Evolutionary conservation across 495 filamentous ascomycete genomes (phyloP).

Genomic region (Talaromyces trachyspermus): DNA sequence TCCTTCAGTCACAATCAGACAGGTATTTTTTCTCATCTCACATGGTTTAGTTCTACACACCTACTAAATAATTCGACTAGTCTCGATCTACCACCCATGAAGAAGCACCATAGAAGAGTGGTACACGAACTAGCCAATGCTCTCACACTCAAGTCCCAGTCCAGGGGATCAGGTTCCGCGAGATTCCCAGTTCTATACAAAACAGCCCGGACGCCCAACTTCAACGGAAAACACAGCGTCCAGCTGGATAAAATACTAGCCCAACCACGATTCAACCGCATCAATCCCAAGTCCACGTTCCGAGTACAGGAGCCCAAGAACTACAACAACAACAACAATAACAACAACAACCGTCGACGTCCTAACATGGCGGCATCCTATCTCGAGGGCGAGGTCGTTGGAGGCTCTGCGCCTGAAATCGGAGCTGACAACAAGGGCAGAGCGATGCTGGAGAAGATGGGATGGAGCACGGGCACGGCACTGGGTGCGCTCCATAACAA

Average conservation of each 20-base stretch:
- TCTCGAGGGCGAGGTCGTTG: constrained; percentile 85
- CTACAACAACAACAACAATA: not conserved
- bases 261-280: constrained; percentile 7
- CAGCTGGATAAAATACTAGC: constrained; percentile 29
- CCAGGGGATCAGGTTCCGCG: constrained; percentile 60
- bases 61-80: constrained; percentile 34
- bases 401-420: constrained; percentile 75
- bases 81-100: constrained; percentile 76
- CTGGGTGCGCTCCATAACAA: constrained; percentile 80
- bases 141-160: constrained; percentile 76
- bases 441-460: constrained; percentile 95
- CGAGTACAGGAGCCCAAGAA: no score
- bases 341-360: constrained; percentile 28
- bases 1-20: constrained; percentile 55
- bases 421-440: constrained; percentile 76
- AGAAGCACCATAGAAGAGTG: constrained; percentile 62
- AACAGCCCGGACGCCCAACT: constrained; percentile 52
- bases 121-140: constrained; percentile 67
- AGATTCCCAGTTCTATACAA: constrained; percentile 75
- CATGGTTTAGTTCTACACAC: not conserved
- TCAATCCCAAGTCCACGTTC: no score
- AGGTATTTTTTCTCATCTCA: constrained; percentile 44
- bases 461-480: constrained; percentile 82
- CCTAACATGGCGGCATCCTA: constrained; percentile 44
- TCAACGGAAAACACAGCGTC: constrained; percentile 38